Evolutionary conservation across 495 filamentous ascomycete genomes (phyloP).

Genomic region (Cladorrhinum samala): DNA sequence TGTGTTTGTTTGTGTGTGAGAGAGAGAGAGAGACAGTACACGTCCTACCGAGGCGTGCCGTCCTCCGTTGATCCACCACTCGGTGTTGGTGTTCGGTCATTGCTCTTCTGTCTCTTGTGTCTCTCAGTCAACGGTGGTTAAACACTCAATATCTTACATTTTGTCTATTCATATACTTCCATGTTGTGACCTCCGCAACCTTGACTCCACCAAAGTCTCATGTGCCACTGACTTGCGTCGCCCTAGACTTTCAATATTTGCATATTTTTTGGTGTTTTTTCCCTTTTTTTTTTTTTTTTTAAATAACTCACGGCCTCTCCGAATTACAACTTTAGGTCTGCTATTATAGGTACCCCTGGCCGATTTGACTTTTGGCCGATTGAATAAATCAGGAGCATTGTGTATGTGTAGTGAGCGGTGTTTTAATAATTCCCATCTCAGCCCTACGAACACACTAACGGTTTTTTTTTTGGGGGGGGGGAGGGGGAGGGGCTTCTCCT

Average conservation of each 20-base stretch:
- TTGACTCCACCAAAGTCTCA: not conserved
- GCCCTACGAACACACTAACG: constrained; percentile 17
- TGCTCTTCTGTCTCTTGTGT: not conserved
- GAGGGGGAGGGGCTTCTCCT: not conserved
- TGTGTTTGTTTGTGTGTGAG: too few species aligned
- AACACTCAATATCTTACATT: not conserved
- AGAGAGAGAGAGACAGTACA: not conserved
- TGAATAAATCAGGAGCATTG: not conserved
- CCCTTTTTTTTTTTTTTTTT: not conserved
- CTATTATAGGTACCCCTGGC: too few species aligned
- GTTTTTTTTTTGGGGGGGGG: constrained; percentile 6
- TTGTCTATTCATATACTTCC: not conserved
- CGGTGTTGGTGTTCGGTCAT: not conserved
- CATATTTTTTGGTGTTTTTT: not conserved
- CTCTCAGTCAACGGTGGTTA: not conserved
- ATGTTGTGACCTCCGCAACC: not conserved
- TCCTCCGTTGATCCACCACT: not conserved
- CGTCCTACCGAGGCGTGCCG: not conserved
- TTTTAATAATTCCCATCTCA: constrained; percentile 17
- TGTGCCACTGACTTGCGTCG: not conserved
- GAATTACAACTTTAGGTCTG: not conserved
- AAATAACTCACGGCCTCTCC: not conserved
- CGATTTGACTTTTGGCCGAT: too few species aligned
- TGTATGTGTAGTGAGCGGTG: not conserved
- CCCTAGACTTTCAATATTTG: not conserved